Percentiles rank a stretch among this genome's conserved stretches.
Conservation (phyloP, 1,284 basidiomycete species). For the Pyrrhoderma noxium region DNA sequence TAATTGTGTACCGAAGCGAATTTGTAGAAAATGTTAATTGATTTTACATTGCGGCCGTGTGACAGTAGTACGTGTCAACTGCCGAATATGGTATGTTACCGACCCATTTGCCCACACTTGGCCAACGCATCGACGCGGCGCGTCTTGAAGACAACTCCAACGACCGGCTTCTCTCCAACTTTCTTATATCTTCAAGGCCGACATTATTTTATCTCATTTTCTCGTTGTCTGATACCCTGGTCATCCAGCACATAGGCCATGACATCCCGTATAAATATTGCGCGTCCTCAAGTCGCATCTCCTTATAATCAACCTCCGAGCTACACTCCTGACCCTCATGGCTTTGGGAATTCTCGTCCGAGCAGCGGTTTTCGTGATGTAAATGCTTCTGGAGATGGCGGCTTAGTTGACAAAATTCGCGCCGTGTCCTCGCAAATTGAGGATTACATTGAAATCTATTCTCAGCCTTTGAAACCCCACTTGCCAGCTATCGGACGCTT, state of each 20-base stretch:
- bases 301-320: slow-evolving; percentile 43
- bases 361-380: slow-evolving; percentile 68
- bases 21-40: too few relatives aligned
- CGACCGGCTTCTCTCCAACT: neutral
- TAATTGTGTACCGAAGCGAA: too few relatives aligned
- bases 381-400: slow-evolving; percentile 51
- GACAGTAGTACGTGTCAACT: too few relatives aligned
- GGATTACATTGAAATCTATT: slow-evolving; percentile 88
- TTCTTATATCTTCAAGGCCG: neutral
- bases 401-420: slow-evolving; percentile 79
- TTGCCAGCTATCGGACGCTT: slow-evolving; percentile 94
- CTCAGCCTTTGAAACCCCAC: slow-evolving; percentile 92
- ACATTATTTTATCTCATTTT: neutral
- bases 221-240: neutral
- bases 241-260: slow-evolving; percentile 31
- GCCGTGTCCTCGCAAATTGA: slow-evolving; percentile 76
- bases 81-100: too few relatives aligned
- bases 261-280: slow-evolving; percentile 78
- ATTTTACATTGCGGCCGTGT: too few relatives aligned
- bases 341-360: slow-evolving; percentile 58
- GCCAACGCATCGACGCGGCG: too few relatives aligned
- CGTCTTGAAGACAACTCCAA: too few relatives aligned
- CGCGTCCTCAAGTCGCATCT: slow-evolving; percentile 53
- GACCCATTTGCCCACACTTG: too few relatives aligned
- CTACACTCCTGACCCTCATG: slow-evolving; percentile 62